Base-by-base conservation (phyloP, 1,284 basidiomycete genomes). In the Mycena citricolor region DNA sequence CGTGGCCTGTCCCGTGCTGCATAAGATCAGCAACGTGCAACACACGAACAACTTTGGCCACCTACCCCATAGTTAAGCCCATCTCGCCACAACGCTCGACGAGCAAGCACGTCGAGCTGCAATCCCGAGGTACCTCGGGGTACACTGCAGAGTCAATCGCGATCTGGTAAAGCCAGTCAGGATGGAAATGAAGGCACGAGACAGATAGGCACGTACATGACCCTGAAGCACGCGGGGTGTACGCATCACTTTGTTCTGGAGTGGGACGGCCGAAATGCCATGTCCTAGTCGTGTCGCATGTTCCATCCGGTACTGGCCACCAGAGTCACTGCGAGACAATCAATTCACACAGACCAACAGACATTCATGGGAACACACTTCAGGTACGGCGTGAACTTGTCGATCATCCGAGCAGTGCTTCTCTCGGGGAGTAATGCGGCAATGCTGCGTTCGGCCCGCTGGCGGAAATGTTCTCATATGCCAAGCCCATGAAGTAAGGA, bases 141-240 rank as follows among this genome's bases (percentile, higher is more conserved):
- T 95, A 98, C 22, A 92, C 73, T 3, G 87, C 86, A 50, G 74
- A 81, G 65, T 94, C 91, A 54, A 97, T 92, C 28, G 92, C 90
- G 55, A 98, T 94, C 86, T 90, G 57, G n/a, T n/a, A n/a, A n/a
- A n/a, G n/a, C n/a, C 43, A 56, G 44, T 33, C 11, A 29, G 47
- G 44, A 35, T 35, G 41, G 47, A 31, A 43, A 41, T 36, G 32
- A 46, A 32, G 20, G 38, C 8, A 26, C 49, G 50, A 49, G 44
- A 42, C 43, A 51, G 44, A 52, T 54, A 55, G 45, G 31, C 42
- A 76, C 85, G 55, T 69, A 90, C 87, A 70, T 99, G 95, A 4
- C 95, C 95, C 67, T 99, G 95, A 40, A 99, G 67, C 20, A 99
- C 97, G 19, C 93, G 76, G n/a, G 13, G 97, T 99, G 63, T 86